Evolutionary conservation across 495 filamentous ascomycete species (phyloP).

Genomic region (Bryoglossum gracile): DNA sequence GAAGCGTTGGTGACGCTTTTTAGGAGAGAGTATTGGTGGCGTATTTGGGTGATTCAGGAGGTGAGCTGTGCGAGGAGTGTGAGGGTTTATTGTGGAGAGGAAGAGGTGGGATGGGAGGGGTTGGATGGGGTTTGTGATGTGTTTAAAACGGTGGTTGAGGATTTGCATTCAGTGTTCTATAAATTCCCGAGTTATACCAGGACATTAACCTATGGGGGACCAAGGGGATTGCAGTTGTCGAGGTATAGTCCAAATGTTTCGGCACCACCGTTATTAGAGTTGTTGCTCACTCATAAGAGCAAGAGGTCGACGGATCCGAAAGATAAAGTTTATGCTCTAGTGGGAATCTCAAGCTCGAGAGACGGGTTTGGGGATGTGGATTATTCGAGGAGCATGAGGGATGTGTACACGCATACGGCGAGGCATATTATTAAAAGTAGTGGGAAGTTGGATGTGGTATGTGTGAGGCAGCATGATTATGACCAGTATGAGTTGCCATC

Average conservation of each 20-base stretch:
- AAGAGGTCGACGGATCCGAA: conserved; percentile 22
- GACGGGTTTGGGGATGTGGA: conserved; percentile 16
- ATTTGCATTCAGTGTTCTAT: conserved; percentile 8
- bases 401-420: conserved; percentile 18
- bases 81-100: conserved; percentile 15
- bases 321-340: conserved; percentile 23
- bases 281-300: conserved; percentile 20
- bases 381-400: conserved; percentile 8
- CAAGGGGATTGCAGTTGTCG: conserved; percentile 10
- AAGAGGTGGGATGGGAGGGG: conserved; percentile 9
- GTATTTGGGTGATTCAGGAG: conserved; percentile 25
- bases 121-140: conserved; percentile 14
- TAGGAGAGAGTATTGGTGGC: conserved; percentile 21
- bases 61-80: conserved; percentile 9
- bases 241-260: conserved; percentile 7
- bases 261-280: conserved; percentile 14
- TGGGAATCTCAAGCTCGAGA: conserved; percentile 15
- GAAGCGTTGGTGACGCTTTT: conserved; percentile 13
- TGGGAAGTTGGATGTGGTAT: conserved; percentile 20
- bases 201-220: conserved; percentile 15
- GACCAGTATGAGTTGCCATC: conserved; percentile 9
- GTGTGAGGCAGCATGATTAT: conserved; percentile 16
- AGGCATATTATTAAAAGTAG: conserved; percentile 16
- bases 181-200: conserved; percentile 10
- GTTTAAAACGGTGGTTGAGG: not conserved